A percentile compares a stretch with the other conserved stretches of the same genome.
These are phyloP conservation scores for Pulveroboletus sp. DNA, from an alignment of 768 basidiomycete species.

Conservation along the genomic window DNA sequence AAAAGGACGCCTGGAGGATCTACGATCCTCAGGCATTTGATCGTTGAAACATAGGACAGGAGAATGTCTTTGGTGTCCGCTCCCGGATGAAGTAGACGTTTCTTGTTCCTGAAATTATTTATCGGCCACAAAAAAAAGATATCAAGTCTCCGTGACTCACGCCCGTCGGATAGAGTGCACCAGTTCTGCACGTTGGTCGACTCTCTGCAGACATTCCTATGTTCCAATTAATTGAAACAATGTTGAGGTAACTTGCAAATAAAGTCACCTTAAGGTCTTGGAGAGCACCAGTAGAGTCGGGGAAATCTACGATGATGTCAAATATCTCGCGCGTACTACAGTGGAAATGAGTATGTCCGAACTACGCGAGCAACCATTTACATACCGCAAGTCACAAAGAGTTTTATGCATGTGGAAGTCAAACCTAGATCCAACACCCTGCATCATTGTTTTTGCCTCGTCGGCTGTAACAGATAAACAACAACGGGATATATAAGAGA, in stretches of 20 bases:
- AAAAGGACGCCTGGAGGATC: conserved; percentile 92
- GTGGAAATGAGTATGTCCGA: not conserved
- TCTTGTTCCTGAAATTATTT: conserved; percentile 55
- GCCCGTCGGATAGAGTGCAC: conserved; percentile 74
- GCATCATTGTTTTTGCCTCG: conserved; percentile 66
- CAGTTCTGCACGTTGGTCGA: conserved; percentile 73
- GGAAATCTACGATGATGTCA: conserved; percentile 93
- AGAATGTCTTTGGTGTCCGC: conserved; percentile 92
- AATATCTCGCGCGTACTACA: conserved; percentile 80
- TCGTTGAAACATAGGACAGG: conserved; percentile 85
- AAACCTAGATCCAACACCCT: conserved; percentile 75
- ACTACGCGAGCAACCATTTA: conserved; percentile 7
- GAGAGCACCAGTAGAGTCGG: conserved; percentile 79
- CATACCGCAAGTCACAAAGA: conserved; percentile 78
- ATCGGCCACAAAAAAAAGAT: conserved; percentile 5
- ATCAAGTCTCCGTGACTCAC: conserved; percentile 36
- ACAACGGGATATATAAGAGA: not conserved
- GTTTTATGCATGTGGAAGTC: conserved; percentile 94
- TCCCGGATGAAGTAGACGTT: conserved; percentile 90
- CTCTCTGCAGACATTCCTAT: conserved; percentile 74
- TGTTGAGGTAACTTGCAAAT: not conserved
- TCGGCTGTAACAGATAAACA: conserved; percentile 42
- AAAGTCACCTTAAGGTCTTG: conserved; percentile 71
- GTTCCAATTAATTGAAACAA: not conserved
- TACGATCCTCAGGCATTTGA: conserved; percentile 82